phyloP scores from a whole-genome alignment of 495 filamentous ascomycete genomes.

The Terfezia claveryi region DNA sequence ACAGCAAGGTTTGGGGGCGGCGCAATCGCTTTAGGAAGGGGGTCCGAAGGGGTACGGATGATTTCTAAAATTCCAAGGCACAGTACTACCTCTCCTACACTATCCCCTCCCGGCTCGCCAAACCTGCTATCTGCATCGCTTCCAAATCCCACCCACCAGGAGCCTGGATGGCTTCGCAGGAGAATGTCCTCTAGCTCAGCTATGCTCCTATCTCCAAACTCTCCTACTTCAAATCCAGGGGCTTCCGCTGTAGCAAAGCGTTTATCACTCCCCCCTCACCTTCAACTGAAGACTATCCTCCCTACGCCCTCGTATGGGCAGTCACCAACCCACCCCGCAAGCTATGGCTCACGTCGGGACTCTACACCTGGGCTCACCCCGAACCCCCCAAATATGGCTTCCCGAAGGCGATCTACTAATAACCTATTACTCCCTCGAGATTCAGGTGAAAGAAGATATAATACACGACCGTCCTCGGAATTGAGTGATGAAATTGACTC shows the following conservation, averaged over 20 bases:
- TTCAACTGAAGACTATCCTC: slow-evolving; percentile 15
- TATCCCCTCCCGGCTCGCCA: background rate
- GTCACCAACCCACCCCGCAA: background rate
- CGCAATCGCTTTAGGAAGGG: background rate
- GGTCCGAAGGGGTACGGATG: background rate
- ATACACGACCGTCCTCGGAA: no score
- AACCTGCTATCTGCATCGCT: background rate
- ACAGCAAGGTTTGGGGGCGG: background rate
- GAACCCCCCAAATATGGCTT: background rate
- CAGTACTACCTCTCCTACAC: background rate
- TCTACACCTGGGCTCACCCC: no score
- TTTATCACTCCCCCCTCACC: slow-evolving; percentile 7
- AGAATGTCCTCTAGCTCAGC: background rate
- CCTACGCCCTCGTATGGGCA: slow-evolving; percentile 5
- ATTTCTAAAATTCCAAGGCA: background rate
- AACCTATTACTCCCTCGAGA: background rate
- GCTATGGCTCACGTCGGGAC: no score
- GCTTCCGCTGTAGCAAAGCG: background rate
- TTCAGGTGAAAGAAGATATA: background rate
- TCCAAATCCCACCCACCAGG: background rate
- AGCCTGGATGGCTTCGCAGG: background rate
- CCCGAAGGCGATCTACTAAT: background rate
- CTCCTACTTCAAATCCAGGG: background rate
- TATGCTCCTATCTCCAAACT: background rate
- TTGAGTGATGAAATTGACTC: no score